Base-by-base conservation (phyloP, 768 basidiomycete species). In the Leucocoprinus birnbaumii region DNA sequence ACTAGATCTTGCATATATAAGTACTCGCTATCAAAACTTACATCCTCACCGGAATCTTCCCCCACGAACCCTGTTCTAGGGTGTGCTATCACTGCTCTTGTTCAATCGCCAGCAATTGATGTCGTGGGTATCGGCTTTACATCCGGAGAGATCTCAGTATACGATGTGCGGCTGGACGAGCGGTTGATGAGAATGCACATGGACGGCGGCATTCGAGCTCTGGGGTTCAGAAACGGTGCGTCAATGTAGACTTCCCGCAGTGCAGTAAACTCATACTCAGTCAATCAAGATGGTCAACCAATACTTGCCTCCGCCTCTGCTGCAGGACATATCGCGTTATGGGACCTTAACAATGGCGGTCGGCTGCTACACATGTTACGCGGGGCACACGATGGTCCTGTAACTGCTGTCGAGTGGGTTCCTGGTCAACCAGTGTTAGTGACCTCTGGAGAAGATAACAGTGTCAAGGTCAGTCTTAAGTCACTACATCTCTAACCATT, bases 41-140 rank as follows among this genome's bases (percentile, higher is more conserved):
- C 81, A 19, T 76, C 75, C 7, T 67, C 70, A 9, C 70, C 61
- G 44, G 53, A 55, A 19, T 48, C 35, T 1, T 48, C 53, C 10
- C 37, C 22, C 40, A 64, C 65, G 51, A 57, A 60, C 59, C 44
- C 65, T 66, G 54, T 69, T 66, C 41, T 61, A 40, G 60, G 64
- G 10, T 68, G 63, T 49, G 77, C 89, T 8, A 83, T 98, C 60
- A 94, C 92, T 1, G 74, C 87, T 2, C 64, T 98, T 37, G 83
- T 84, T 1, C 97, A 97, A 66, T 95, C 94, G 8, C 95, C 96
- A 22, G 97, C 95, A 13, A 88, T 98, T 50, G 97, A 99, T 63
- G 93, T 98, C 9, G 80, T 98, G 37, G 97, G 92, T n/a, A 76
- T 99, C 47, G 96, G 94, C 1, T 92, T 91, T 66, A 75, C 86